Percentiles rank a stretch among this genome's conserved stretches.
Conservation (phyloP, 352 stramenopile genomes). For the Pythium plurisporium region DNA sequence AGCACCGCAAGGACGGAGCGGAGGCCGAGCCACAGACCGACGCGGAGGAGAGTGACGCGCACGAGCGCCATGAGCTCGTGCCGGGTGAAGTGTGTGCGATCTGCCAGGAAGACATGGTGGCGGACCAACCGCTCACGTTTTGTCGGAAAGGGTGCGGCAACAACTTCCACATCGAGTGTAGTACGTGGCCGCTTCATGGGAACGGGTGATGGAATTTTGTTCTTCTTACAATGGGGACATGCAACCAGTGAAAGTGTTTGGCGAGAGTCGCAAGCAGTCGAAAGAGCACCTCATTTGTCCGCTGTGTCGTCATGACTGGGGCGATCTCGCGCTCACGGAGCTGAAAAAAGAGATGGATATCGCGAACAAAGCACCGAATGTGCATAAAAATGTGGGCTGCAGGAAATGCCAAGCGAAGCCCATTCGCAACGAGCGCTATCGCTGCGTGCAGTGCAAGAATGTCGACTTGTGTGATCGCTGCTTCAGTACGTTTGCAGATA, state of each 20-base stretch:
- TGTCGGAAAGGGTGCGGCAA: conserved; percentile 75
- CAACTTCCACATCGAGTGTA: conserved; percentile 72
- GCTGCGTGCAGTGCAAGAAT: conserved; percentile 76
- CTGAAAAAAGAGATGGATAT: conserved; percentile 73
- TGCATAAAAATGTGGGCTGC: conserved; percentile 61
- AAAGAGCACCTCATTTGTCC: conserved; percentile 86
- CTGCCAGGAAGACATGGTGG: conserved; percentile 79
- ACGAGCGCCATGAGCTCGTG: conserved; percentile 56
- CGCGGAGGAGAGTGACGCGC: conserved; percentile 21
- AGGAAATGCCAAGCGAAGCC: conserved; percentile 75
- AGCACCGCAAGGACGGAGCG: conserved; percentile 36
- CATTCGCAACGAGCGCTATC: conserved; percentile 74
- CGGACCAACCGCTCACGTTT: conserved; percentile 56
- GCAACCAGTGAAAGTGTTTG: conserved; percentile 73
- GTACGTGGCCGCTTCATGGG: conserved; percentile 23
- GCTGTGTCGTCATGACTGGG: conserved; percentile 79
- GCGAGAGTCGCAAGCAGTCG: conserved; percentile 69
- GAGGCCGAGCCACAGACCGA: conserved; percentile 23
- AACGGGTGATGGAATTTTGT: background rate
- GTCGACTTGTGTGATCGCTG: conserved; percentile 69
- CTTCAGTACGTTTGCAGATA: conserved; percentile 45
- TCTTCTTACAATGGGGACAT: background rate
- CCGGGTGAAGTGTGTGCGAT: conserved; percentile 80
- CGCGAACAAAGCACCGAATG: conserved; percentile 65
- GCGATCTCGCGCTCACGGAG: conserved; percentile 47